These are phyloP conservation scores for Vickermania ingenoplastis DNA, from an alignment of 208 protist genomes.

Conservation along the genomic window DNA sequence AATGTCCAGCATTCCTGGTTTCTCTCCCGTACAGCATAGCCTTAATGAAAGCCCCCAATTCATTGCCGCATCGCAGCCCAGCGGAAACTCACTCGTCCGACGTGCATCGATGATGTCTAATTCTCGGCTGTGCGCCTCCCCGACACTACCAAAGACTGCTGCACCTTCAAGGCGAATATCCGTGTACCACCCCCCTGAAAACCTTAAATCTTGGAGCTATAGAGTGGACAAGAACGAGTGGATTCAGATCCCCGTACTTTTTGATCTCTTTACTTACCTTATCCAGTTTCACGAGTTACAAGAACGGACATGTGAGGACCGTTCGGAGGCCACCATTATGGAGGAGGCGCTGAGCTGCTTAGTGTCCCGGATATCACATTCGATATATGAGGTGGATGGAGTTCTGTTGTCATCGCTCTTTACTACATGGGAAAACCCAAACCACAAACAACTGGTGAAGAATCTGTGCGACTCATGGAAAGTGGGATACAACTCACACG, in stretches of 20 bases:
- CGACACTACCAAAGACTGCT: not conserved
- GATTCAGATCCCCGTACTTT: not conserved
- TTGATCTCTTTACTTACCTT: constrained; percentile 3
- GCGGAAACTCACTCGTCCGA: not conserved
- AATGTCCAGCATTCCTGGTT: not conserved
- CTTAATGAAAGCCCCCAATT: not conserved
- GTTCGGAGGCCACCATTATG: not conserved
- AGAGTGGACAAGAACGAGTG: not conserved
- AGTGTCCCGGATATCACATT: constrained; percentile 1
- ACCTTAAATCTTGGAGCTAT: not conserved
- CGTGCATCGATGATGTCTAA: not conserved
- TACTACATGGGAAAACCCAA: constrained; percentile 32
- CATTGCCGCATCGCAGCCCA: not conserved
- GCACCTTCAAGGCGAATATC: not conserved
- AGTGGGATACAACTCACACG: not conserved
- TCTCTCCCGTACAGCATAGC: not conserved
- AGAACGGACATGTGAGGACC: not conserved
- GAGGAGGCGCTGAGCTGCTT: not conserved
- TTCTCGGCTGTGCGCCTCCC: not conserved
- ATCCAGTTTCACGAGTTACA: not conserved
- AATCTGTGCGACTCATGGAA: constrained; percentile 30
- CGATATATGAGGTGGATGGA: constrained; percentile 3
- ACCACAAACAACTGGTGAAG: constrained; percentile 19
- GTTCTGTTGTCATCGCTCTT: constrained; percentile 5
- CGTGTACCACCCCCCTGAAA: not conserved